Conservation (phyloP, 345 rosid species). For the Alliaria petiolata region DNA sequence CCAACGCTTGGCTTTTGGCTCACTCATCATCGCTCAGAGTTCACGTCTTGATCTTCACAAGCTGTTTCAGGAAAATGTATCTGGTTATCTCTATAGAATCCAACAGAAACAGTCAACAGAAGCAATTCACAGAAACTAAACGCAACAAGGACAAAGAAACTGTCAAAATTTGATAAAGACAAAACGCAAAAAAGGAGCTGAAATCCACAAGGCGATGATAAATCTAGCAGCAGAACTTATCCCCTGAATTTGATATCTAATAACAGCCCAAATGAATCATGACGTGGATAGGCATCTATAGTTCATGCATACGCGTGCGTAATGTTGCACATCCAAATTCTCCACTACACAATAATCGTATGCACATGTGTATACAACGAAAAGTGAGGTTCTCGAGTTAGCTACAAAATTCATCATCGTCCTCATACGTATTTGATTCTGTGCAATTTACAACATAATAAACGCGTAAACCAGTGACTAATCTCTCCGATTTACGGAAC, state of each 20-base stretch:
- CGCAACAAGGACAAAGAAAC: neutral
- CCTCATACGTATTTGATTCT: neutral
- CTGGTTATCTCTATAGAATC: neutral
- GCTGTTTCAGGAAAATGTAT: neutral
- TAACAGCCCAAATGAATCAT: neutral
- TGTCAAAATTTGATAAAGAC: neutral
- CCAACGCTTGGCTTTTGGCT: slow-evolving; percentile 56
- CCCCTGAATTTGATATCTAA: neutral
- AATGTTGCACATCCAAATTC: neutral
- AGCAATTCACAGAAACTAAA: neutral
- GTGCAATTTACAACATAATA: neutral
- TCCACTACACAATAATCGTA: neutral
- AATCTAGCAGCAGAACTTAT: neutral
- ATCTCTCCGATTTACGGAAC: neutral
- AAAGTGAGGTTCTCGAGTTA: neutral
- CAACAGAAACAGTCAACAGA: neutral
- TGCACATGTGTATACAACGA: neutral
- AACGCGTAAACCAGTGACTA: too few relatives aligned
- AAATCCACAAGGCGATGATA: neutral
- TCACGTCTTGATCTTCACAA: slow-evolving; percentile 4
- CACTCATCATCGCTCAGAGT: slow-evolving; percentile 25
- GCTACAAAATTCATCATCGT: neutral
- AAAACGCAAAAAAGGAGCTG: neutral
- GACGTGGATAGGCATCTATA: neutral
- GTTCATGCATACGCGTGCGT: neutral